Conservation (phyloP, 768 basidiomycete genomes). For the Boletus sensibilis region DNA sequence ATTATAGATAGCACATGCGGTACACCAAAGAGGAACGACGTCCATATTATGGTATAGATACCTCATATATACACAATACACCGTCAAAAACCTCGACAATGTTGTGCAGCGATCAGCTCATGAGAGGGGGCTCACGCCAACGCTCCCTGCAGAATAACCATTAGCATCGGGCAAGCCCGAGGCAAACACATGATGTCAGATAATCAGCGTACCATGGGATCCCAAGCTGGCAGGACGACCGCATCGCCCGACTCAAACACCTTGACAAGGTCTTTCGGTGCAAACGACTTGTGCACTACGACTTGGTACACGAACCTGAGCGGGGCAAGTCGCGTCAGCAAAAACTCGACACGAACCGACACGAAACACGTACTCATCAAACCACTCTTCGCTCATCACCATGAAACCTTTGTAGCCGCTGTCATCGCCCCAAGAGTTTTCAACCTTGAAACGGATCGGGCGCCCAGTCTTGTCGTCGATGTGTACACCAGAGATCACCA, state of each 20-base stretch:
- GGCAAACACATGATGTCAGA: neutral
- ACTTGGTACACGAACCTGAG: constrained; percentile 88
- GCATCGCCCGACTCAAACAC: constrained; percentile 70
- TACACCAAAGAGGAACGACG: neutral
- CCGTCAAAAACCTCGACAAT: neutral
- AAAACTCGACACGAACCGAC: neutral
- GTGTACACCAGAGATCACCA: constrained; percentile 88
- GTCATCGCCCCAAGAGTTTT: constrained; percentile 89
- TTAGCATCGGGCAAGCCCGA: neutral
- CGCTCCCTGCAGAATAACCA: constrained; percentile 15
- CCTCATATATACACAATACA: neutral
- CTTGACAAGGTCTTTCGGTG: constrained; percentile 76
- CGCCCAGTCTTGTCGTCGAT: constrained; percentile 66
- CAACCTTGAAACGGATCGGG: constrained; percentile 91
- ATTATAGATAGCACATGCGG: neutral
- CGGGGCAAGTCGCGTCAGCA: constrained; percentile 1
- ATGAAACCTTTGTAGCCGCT: constrained; percentile 84
- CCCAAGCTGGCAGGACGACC: constrained; percentile 83
- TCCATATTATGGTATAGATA: neutral
- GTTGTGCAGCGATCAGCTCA: neutral
- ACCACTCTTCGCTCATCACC: constrained; percentile 92
- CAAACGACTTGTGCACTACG: constrained; percentile 78
- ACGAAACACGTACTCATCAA: constrained; percentile 65
- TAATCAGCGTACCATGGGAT: constrained; percentile 40
- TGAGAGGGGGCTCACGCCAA: constrained; percentile 19